These are phyloP conservation scores for Solanum etuberosum DNA, from an alignment of 257 asterid genomes.

Conservation along the genomic window DNA sequence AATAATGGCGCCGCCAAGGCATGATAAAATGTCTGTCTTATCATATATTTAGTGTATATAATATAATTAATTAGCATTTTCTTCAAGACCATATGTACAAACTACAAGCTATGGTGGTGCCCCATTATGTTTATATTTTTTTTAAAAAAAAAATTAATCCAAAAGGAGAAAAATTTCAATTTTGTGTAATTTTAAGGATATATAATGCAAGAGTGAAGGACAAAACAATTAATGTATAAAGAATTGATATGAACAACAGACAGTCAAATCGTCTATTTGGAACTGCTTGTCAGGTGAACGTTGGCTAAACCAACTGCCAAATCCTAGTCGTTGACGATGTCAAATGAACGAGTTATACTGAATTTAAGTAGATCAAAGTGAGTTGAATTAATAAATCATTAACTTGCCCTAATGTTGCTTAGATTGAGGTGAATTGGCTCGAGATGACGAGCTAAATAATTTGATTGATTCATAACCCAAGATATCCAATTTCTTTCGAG, in stretches of 20 bases:
- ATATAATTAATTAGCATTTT: not conserved
- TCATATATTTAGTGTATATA: not conserved
- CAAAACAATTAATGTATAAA: not conserved
- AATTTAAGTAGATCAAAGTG: not conserved
- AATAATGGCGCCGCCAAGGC: conserved; percentile 8
- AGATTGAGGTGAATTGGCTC: not conserved
- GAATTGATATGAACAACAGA: not conserved
- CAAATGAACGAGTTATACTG: not conserved
- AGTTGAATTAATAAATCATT: not conserved
- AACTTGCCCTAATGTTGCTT: not conserved
- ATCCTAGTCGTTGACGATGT: not conserved
- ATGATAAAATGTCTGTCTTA: conserved; percentile 3
- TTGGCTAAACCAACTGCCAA: not conserved
- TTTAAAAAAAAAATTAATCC: no score
- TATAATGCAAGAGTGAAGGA: not conserved
- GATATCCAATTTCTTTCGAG: no score
- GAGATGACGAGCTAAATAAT: not conserved
- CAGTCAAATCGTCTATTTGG: not conserved
- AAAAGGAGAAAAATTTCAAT: no score
- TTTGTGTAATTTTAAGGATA: not conserved
- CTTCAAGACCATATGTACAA: not conserved
- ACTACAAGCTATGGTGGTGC: not conserved
- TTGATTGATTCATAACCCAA: no score
- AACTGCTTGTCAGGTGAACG: not conserved
- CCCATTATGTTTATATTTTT: not conserved